Evolutionary conservation across 495 filamentous ascomycete species (phyloP), one percentile per base, ranked within the genome.

Genomic region (Podospora pseudoanserina): DNA sequence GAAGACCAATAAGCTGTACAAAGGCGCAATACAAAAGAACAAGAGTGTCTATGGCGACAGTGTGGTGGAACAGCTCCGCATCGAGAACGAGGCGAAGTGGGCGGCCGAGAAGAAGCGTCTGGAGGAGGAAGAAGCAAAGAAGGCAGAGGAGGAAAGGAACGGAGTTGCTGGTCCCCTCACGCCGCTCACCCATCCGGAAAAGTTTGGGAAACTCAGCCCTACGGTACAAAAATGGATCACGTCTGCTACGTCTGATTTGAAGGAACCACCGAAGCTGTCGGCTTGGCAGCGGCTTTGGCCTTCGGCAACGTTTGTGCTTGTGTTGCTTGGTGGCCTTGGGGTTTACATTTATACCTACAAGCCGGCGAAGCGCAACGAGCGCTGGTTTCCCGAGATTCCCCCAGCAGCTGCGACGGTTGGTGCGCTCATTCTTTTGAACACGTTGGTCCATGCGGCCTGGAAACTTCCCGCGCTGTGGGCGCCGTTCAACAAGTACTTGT

Each of bases 401-500:
- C 91, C 91, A 1, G 87, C 94, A 3, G 87, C 89, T 2, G 92
- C 94, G 30, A 97, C 96, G 11, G 80, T 92, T 13, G 76, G 86
- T 60, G 81, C 80, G 16, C 81, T 97, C 64, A 85, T 94, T 39
- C 83, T 80, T 20, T 73, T 83, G 44, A 97, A 97, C 73, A 44
- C 88, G 15, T 72, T 79, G 4, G 78, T 94, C 18, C 91, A 85
- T 65, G 49, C 84, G 7, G 68, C 83, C 18, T 97, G 93, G 92
- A 86, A 84, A 71, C 60, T 86, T 3, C 92, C 92, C 4, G 84
- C 88, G 0, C 66, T 88, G 15, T 97, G 91, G 90, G 77, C 79
- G n/a, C 56, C 90, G 13, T 77, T 97, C 49, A 97, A 96, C 74
- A 86, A 82, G 53, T 92, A 92, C 76, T 92, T 97, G 74, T 83